Evolutionary conservation across 2,329 filamentous ascomycete species (phyloP), one percentile per base, ranked within the genome.

Genomic region (Ophiostoma ulmi): DNA sequence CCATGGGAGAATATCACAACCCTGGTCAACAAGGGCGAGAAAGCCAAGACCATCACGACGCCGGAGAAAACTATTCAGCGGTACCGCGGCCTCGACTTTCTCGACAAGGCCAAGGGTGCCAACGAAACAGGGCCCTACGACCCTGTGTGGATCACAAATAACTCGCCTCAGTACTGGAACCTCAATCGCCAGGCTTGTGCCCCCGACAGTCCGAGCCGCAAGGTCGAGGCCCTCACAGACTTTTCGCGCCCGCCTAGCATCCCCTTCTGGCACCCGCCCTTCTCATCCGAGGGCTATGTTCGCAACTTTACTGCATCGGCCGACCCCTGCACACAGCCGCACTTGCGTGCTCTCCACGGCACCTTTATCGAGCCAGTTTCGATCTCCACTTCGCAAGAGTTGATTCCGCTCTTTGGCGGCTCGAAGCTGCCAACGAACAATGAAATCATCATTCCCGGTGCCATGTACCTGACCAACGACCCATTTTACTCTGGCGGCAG

Each of bases 401-500:
- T 88, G 14, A 77, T 88, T 14, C 87, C 87, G 0, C 79, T 88
- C 2, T 88, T 89, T 73, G 81, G 85, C 73, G 86, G 86, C 70
- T 87, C 82, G 75, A 89, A 89, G 77, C 80, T 87, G 72, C 82
- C 83, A 58, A 80, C 84, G 68, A 88, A 88, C 78, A 88, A 85
- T 75, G 87, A 88, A 74, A 86, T 88, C 63, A 78, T 88, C 13
- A 86, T 88, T 74, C 87, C 86, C 0, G 85, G 85, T 4, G 86
- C 85, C 75, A 87, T 87, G 84, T 91, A 91, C 75, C 85, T 88
- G 73, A 83, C 82, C 22, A 78, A 84, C 14, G 85, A 90, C 75
- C 80, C 82, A 7, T 83, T 85, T 65, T 90, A 90, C 77, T 84
- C 83, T 1, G 88, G 88, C 70, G 84, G 86, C 70, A 77, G 81